Conservation (phyloP, 768 basidiomycete species). For the Coprinopsis strossmayeri region DNA sequence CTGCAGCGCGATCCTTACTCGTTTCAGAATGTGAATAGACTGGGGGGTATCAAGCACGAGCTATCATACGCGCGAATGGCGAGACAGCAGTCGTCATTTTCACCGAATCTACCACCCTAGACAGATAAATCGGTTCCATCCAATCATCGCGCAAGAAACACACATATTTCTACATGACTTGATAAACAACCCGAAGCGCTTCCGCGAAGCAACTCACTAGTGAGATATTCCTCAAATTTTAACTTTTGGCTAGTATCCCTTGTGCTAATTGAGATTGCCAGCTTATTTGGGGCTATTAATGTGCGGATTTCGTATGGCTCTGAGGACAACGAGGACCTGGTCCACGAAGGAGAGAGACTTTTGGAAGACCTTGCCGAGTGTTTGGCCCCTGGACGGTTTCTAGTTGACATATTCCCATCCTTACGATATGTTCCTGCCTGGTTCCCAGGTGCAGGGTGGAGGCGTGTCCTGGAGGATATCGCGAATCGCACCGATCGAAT, state of each 20-base stretch:
- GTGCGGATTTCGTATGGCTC: conserved; percentile 4
- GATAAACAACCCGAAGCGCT: not conserved
- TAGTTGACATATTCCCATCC: conserved; percentile 5
- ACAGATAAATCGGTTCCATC: conserved; percentile 16
- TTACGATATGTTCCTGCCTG: conserved; percentile 4
- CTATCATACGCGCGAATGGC: conserved; percentile 14
- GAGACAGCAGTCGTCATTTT: conserved; percentile 12
- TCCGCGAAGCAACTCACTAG: not conserved
- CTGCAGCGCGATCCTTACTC: no score
- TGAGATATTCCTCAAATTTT: not conserved
- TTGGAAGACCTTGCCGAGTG: not conserved
- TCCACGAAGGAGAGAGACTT: not conserved
- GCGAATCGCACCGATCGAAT: not conserved
- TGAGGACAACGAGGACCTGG: not conserved
- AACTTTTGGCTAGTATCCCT: not conserved
- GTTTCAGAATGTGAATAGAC: not conserved
- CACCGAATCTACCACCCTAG: conserved; percentile 13
- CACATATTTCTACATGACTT: not conserved
- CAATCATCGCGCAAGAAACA: conserved; percentile 17
- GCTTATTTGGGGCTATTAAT: not conserved
- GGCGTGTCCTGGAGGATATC: not conserved
- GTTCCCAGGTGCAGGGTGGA: conserved; percentile 6
- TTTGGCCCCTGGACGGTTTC: not conserved
- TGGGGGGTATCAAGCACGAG: conserved; percentile 12
- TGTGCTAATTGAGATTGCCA: not conserved